Evolutionary conservation across 352 stramenopile species (phyloP).

Genomic region (Phytophthora litchii): DNA sequence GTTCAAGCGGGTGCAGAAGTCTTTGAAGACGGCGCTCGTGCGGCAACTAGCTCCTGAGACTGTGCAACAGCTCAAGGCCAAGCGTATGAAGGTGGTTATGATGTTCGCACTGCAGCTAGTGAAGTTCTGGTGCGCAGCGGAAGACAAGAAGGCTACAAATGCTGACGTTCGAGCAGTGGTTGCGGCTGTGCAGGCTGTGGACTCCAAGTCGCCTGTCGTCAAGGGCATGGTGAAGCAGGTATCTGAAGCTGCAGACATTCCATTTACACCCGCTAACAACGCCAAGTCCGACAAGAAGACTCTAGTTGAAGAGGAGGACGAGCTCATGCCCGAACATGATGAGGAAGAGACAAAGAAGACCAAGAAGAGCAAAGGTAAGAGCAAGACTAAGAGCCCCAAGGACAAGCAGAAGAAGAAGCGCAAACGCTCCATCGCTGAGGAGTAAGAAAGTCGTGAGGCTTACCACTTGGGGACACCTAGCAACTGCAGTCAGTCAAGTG

Average conservation of each 20-base stretch:
- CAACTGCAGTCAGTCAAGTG: constrained; percentile 1
- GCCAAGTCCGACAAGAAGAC: constrained; percentile 39
- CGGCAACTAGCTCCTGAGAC: constrained; percentile 45
- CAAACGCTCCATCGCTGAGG: constrained; percentile 45
- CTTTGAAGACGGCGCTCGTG: constrained; percentile 54
- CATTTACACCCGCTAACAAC: constrained; percentile 25
- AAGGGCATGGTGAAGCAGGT: constrained; percentile 80
- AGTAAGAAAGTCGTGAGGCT: constrained; percentile 32
- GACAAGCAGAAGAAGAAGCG: constrained; percentile 62
- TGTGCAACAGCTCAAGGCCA: constrained; percentile 66
- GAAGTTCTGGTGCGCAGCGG: constrained; percentile 52
- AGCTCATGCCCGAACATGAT: constrained; percentile 37
- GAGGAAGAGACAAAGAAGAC: constrained; percentile 22
- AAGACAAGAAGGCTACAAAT: constrained; percentile 27
- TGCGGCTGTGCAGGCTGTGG: constrained; percentile 48
- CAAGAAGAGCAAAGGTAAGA: constrained; percentile 52
- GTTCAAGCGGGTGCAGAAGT: constrained; percentile 37
- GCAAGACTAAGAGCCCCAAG: constrained; percentile 55
- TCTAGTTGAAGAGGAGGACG: constrained; percentile 22
- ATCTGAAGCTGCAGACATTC: constrained; percentile 41
- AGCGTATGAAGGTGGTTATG: constrained; percentile 77
- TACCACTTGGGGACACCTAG: constrained; percentile 17
- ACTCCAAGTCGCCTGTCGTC: constrained; percentile 68
- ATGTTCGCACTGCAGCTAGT: constrained; percentile 72
- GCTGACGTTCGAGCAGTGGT: constrained; percentile 46